These are phyloP conservation scores for Davidsoniella virescens DNA, from an alignment of 2,329 filamentous ascomycete genomes.

Conservation along the genomic window DNA sequence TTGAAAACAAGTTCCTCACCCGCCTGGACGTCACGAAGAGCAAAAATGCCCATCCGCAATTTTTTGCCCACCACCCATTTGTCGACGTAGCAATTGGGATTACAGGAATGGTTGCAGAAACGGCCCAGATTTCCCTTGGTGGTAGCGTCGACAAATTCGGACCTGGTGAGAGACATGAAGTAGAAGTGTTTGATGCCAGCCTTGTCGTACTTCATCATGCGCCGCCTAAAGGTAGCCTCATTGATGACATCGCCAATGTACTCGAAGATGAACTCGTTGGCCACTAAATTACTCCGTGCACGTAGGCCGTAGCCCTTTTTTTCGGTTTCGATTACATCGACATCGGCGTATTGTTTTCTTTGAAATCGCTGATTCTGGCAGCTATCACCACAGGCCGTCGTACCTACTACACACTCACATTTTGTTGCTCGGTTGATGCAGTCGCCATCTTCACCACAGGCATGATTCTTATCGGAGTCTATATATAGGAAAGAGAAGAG, in stretches of 20 bases:
- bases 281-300: conserved; percentile 56
- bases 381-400: conserved; percentile 62
- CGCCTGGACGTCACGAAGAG: conserved; percentile 63
- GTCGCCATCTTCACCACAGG: conserved; percentile 90
- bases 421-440: conserved; percentile 98
- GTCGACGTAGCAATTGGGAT: conserved; percentile 96
- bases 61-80: conserved; percentile 98
- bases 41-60: conserved; percentile 97
- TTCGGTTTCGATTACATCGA: conserved; percentile 92
- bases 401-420: conserved; percentile 75
- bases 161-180: conserved; percentile 96
- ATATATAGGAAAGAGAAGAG: background rate
- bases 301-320: conserved; percentile 94
- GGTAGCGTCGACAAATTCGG: conserved; percentile 93
- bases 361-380: conserved; percentile 96
- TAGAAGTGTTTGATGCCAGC: conserved; percentile 99
- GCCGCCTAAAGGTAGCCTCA: conserved; percentile 71
- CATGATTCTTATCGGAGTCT: conserved; percentile 46
- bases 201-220: conserved; percentile 85
- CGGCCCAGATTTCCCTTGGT: conserved; percentile 90
- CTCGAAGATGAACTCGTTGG: conserved; percentile 90
- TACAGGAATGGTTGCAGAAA: conserved; percentile 98
- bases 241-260: conserved; percentile 98
- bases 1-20: conserved; percentile 97
- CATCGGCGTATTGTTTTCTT: conserved; percentile 72